These are phyloP conservation scores for Breviolum minutum DNA, from an alignment of 73 alveolate genomes.

Conservation along the genomic window DNA sequence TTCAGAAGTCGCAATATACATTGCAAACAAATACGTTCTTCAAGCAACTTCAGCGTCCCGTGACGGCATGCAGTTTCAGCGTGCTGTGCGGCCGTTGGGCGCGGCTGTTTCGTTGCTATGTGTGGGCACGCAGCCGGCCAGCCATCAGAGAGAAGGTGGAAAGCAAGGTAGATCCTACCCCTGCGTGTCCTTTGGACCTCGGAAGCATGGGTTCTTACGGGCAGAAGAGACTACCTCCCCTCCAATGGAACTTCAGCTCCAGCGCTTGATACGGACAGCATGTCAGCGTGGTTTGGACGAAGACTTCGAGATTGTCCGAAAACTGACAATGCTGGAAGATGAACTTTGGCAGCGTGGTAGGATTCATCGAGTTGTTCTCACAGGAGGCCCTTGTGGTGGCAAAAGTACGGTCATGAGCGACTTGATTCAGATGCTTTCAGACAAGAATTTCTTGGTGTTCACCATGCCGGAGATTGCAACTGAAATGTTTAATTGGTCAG, in stretches of 20 bases:
- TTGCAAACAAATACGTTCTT: too few species aligned
- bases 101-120: not conserved
- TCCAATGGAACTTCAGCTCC: not conserved
- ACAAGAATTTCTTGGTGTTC: constrained; percentile 58
- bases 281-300: not conserved
- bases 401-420: constrained; percentile 73
- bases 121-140: not conserved
- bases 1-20: too few species aligned
- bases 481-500: constrained; percentile 60
- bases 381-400: constrained; percentile 66
- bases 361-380: constrained; percentile 49
- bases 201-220: not conserved
- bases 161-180: not conserved
- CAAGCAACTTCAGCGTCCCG: too few species aligned
- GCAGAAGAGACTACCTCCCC: too few species aligned
- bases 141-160: not conserved
- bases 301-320: not conserved
- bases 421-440: constrained; percentile 52
- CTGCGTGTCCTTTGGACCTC: not conserved
- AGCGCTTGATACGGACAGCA: not conserved
- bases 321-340: constrained; percentile 3
- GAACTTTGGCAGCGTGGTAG: constrained; percentile 73
- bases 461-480: constrained; percentile 84
- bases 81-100: not conserved
- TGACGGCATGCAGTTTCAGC: not conserved